Evolutionary conservation across 805 yeast genomes (phyloP).

Genomic region (Teunomyces gatunensis): DNA sequence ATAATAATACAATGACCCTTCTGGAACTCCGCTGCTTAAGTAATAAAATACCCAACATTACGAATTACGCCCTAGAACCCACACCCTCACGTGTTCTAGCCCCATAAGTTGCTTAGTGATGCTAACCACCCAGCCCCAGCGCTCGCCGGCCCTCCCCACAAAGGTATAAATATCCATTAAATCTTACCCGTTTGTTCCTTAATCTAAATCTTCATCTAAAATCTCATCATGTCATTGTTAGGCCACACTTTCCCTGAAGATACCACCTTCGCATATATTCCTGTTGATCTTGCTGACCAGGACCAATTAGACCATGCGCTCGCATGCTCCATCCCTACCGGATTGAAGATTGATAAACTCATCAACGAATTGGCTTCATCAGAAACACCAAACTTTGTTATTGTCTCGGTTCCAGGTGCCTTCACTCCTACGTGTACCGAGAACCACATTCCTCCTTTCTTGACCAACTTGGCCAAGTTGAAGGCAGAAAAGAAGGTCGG

Average conservation of each 20-base stretch:
- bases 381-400: constrained; percentile 23
- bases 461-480: constrained; percentile 28
- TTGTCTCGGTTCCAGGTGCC: constrained; percentile 44
- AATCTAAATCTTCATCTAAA: no score
- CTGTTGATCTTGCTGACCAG: constrained; percentile 27
- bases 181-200: no score
- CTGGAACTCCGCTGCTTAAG: no score
- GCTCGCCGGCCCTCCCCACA: no score
- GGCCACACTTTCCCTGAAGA: constrained; percentile 27
- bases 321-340: constrained; percentile 21
- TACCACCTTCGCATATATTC: constrained; percentile 35
- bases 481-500: constrained; percentile 27
- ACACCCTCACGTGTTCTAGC: no score
- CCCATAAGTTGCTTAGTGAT: no score
- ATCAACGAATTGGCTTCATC: constrained; percentile 17
- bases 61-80: no score
- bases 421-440: constrained; percentile 47
- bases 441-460: constrained; percentile 40
- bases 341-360: constrained; percentile 32
- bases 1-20: no score
- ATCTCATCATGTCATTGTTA: background rate
- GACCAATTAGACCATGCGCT: background rate
- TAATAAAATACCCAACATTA: no score
- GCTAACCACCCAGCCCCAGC: no score
- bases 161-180: no score